Evolutionary conservation across 1,284 basidiomycete genomes (phyloP).

Genomic region (Microbotryum lychnidis-dioicae): DNA sequence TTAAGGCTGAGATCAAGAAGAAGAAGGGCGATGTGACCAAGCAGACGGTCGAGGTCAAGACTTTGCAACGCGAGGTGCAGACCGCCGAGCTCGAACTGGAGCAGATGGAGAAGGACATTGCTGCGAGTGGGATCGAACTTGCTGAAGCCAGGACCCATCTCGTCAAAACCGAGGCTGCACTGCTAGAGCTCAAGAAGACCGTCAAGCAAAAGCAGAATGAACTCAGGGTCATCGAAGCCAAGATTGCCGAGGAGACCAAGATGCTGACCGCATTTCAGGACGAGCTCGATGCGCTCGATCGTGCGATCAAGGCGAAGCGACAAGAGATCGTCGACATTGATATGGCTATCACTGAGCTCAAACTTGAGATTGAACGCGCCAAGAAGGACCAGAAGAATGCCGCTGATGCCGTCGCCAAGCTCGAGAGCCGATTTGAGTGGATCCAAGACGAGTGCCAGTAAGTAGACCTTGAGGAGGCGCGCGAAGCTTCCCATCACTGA

Average conservation of each 20-base stretch:
- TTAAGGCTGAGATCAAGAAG: constrained; percentile 74
- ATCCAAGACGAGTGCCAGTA: constrained; percentile 77
- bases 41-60: constrained; percentile 71
- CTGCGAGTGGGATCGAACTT: constrained; percentile 52
- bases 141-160: constrained; percentile 55
- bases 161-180: constrained; percentile 55
- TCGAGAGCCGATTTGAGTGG: constrained; percentile 83
- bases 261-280: constrained; percentile 79
- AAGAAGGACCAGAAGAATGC: constrained; percentile 44
- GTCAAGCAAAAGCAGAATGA: constrained; percentile 44
- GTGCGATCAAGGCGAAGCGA: constrained; percentile 72
- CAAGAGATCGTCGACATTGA: constrained; percentile 64
- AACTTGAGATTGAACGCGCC: constrained; percentile 48
- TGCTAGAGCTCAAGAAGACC: constrained; percentile 52
- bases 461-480: constrained; percentile 37
- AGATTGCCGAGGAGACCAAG: constrained; percentile 72
- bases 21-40: constrained; percentile 76
- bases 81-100: constrained; percentile 80
- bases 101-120: constrained; percentile 74
- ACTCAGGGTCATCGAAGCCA: constrained; percentile 51
- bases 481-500: background rate
- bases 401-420: constrained; percentile 38
- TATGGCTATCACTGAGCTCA: constrained; percentile 54
- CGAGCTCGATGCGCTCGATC: constrained; percentile 74
- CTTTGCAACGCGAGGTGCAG: constrained; percentile 78